Conservation (phyloP, 371 early-diverging fungal genomes). For the Synchytrium microbalum region DNA sequence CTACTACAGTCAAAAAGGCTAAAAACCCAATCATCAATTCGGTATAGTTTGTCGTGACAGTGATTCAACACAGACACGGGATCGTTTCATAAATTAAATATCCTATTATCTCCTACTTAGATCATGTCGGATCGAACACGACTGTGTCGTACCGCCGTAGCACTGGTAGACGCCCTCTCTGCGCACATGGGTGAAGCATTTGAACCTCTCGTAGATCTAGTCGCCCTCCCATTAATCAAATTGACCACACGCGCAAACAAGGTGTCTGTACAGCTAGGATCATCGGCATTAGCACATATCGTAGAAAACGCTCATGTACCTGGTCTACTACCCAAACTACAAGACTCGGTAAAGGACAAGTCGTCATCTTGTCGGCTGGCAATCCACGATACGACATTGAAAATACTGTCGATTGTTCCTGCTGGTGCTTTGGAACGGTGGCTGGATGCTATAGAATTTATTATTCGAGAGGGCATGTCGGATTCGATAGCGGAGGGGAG, state of each 20-base stretch:
- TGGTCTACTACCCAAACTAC: constrained; percentile 16
- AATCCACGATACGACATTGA: constrained; percentile 18
- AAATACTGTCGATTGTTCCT: constrained; percentile 10
- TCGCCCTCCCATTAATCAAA: constrained; percentile 23
- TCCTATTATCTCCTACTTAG: constrained; percentile 12
- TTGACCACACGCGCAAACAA: constrained; percentile 31
- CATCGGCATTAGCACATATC: constrained; percentile 17
- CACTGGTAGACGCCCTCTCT: constrained; percentile 22
- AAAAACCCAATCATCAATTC: constrained; percentile 9
- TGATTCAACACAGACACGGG: neutral
- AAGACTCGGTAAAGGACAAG: constrained; percentile 14
- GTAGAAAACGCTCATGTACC: constrained; percentile 18
- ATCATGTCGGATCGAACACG: constrained; percentile 30
- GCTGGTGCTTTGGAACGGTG: constrained; percentile 9
- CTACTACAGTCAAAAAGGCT: neutral
- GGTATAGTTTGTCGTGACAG: constrained; percentile 6
- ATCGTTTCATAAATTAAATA: neutral
- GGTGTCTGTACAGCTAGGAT: constrained; percentile 23
- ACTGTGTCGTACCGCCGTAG: constrained; percentile 25
- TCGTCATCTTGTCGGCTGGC: constrained; percentile 21
- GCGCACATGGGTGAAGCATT: constrained; percentile 16
- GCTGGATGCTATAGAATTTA: constrained; percentile 18
- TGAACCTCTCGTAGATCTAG: constrained; percentile 20
- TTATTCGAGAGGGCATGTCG: constrained; percentile 13
- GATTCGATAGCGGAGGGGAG: constrained; percentile 27